These are phyloP conservation scores for Wallacemonas rigidus DNA, from an alignment of 208 protist genomes.

Conservation along the genomic window DNA sequence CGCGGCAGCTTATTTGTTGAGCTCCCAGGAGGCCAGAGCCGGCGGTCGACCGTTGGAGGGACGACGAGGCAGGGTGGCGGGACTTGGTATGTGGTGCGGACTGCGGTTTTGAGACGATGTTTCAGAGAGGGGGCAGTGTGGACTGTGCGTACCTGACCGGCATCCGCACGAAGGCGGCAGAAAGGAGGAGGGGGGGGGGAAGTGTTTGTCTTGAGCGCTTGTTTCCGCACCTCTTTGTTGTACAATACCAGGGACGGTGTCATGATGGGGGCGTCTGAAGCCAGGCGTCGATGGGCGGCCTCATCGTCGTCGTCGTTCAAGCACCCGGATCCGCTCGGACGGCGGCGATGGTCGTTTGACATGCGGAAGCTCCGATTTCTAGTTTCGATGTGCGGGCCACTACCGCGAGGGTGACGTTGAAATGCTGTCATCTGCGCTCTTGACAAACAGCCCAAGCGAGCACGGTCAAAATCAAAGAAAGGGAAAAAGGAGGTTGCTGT, in stretches of 20 bases:
- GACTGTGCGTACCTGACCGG: neutral
- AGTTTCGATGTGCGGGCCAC: no score
- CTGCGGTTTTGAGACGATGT: neutral
- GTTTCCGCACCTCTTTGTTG: conserved; percentile 3
- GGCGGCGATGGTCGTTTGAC: neutral
- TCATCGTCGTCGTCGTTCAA: neutral
- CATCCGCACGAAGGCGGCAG: neutral
- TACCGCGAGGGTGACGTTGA: no score
- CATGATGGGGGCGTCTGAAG: neutral
- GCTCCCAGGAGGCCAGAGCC: neutral
- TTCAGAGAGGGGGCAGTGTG: neutral
- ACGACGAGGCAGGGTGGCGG: neutral
- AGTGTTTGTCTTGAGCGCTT: neutral
- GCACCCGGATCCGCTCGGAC: neutral
- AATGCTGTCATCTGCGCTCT: no score
- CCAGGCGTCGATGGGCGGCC: neutral
- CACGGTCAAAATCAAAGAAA: no score
- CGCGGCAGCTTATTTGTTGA: neutral
- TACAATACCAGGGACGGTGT: neutral
- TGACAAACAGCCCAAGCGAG: no score
- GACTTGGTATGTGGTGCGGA: neutral
- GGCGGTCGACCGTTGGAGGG: neutral
- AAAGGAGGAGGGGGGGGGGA: neutral
- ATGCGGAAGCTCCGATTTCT: no score
- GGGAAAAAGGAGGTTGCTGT: no score